These are phyloP conservation scores for Podaxis carcinomalis DNA, from an alignment of 768 basidiomycete genomes.

Conservation along the genomic window DNA sequence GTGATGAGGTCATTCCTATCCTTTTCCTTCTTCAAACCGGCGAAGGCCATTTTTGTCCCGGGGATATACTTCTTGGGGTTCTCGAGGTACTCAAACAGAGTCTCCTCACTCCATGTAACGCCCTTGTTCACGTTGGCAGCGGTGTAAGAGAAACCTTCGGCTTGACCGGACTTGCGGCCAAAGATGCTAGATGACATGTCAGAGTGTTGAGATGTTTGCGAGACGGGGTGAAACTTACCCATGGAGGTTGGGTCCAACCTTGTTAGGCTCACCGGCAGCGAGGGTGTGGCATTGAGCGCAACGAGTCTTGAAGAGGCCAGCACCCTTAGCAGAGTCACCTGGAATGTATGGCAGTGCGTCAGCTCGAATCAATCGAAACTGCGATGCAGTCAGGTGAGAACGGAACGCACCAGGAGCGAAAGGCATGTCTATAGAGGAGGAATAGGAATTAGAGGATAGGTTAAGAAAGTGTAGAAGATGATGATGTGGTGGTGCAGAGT, in stretches of 20 bases:
- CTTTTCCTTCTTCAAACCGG: slow-evolving; percentile 98
- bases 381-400: slow-evolving; percentile 39
- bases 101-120: slow-evolving; percentile 77
- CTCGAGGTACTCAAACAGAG: slow-evolving; percentile 94
- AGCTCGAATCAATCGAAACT: neutral
- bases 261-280: slow-evolving; percentile 71
- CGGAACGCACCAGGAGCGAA: slow-evolving; percentile 34
- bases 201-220: neutral
- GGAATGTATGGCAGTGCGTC: slow-evolving; percentile 1
- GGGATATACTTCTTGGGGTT: slow-evolving; percentile 99
- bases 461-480: slow-evolving; percentile 7
- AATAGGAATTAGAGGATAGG: slow-evolving; percentile 14
- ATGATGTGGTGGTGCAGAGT: slow-evolving; percentile 17
- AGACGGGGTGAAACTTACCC: slow-evolving; percentile 49
- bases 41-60: slow-evolving; percentile 98
- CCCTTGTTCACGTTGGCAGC: slow-evolving; percentile 96
- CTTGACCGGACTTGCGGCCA: slow-evolving; percentile 84
- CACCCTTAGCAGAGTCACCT: slow-evolving; percentile 90
- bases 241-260: slow-evolving; percentile 94
- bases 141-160: slow-evolving; percentile 85
- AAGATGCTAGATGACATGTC: slow-evolving; percentile 49
- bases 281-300: slow-evolving; percentile 94
- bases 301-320: slow-evolving; percentile 93
- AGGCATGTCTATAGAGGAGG: slow-evolving; percentile 29
- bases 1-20: slow-evolving; percentile 94